These are phyloP conservation scores for Evernia prunastri DNA, from an alignment of 495 filamentous ascomycete species.

Conservation along the genomic window DNA sequence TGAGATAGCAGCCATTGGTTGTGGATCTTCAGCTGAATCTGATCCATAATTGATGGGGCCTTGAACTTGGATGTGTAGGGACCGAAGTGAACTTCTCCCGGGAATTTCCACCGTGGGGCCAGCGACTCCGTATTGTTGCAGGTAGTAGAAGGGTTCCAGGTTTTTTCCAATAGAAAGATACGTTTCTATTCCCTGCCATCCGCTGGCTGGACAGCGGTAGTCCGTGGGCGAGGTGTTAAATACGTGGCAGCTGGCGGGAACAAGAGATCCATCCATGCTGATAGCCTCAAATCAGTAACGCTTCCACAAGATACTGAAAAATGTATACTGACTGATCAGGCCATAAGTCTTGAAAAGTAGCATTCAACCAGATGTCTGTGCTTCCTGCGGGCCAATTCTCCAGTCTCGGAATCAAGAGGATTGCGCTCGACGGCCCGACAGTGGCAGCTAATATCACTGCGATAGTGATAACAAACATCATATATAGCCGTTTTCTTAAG, in stretches of 20 bases:
- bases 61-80: no score
- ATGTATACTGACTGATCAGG: constrained; percentile 15
- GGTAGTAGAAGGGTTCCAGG: no score
- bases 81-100: no score
- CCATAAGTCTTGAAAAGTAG: constrained; percentile 25
- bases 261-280: constrained; percentile 7
- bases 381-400: constrained; percentile 26
- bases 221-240: no score
- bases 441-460: constrained; percentile 16
- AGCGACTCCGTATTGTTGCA: no score
- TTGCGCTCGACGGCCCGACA: constrained; percentile 27
- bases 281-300: not conserved
- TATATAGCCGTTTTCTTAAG: not conserved
- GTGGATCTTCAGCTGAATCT: no score
- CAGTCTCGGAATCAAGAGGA: constrained; percentile 23
- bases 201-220: no score
- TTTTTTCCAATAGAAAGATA: no score
- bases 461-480: constrained; percentile 5
- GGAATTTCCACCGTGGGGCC: no score
- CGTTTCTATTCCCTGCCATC: no score
- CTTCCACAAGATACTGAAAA: not conserved
- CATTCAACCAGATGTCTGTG: constrained; percentile 29
- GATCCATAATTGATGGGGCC: no score
- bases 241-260: no score
- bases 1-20: not conserved